These are phyloP conservation scores for Globisporangium spinosum DNA, from an alignment of 352 stramenopile genomes.

Conservation along the genomic window DNA sequence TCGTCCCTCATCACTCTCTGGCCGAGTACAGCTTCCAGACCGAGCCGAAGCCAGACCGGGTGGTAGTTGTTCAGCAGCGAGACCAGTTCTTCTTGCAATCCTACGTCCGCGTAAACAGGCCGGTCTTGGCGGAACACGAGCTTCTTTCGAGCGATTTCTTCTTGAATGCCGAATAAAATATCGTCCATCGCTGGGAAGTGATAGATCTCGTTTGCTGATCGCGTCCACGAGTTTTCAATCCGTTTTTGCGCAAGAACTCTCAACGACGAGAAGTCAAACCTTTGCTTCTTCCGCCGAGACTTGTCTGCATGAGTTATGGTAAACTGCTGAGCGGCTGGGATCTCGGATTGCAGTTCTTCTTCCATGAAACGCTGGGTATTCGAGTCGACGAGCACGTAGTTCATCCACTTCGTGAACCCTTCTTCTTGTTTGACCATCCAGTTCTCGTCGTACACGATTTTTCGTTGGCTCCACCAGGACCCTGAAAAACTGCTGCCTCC, in stretches of 20 bases:
- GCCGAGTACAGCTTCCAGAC: constrained; percentile 85
- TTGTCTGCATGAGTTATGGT: background rate
- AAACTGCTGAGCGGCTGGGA: background rate
- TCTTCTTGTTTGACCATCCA: constrained; percentile 81
- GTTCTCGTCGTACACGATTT: constrained; percentile 65
- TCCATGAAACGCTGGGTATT: constrained; percentile 36
- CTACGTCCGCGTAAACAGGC: constrained; percentile 89
- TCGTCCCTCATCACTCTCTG: constrained; percentile 50
- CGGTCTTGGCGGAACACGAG: constrained; percentile 85
- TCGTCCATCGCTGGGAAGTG: constrained; percentile 47
- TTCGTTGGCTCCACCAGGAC: constrained; percentile 74
- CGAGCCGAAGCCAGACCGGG: constrained; percentile 88
- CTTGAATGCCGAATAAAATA: constrained; percentile 56
- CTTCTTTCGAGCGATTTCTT: constrained; percentile 67
- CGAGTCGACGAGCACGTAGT: constrained; percentile 75
- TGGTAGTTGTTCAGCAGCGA: constrained; percentile 90
- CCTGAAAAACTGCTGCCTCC: constrained; percentile 26
- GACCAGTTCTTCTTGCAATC: constrained; percentile 82
- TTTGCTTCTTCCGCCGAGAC: constrained; percentile 15
- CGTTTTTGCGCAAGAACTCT: constrained; percentile 67
- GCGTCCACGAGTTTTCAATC: constrained; percentile 62
- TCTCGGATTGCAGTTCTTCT: constrained; percentile 22
- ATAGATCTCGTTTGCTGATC: constrained; percentile 57
- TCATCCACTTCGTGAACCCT: constrained; percentile 86
- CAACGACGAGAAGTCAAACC: constrained; percentile 68